phyloP scores from a whole-genome alignment of 208 protist genomes.

The Novymonas esmeraldas region DNA sequence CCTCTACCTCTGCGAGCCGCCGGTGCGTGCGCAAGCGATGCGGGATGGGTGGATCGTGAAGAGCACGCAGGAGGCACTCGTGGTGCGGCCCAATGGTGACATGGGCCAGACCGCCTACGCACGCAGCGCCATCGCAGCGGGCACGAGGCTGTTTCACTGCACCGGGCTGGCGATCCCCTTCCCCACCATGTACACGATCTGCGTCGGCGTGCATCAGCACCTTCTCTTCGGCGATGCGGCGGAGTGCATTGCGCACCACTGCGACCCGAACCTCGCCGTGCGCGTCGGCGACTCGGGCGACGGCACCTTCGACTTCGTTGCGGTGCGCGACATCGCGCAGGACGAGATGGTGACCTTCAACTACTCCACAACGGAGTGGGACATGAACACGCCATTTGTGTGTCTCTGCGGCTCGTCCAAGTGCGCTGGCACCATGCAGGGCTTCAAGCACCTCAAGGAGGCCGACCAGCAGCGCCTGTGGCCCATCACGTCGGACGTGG shows the following conservation, averaged over 20 bases:
- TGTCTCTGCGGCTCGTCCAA: slow-evolving; percentile 77
- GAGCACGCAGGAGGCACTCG: slow-evolving; percentile 49
- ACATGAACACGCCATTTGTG: slow-evolving; percentile 85
- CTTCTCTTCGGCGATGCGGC: slow-evolving; percentile 86
- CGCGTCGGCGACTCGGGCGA: slow-evolving; percentile 43
- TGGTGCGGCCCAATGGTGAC: slow-evolving; percentile 71
- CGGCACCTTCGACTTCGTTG: slow-evolving; percentile 74
- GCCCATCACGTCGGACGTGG: slow-evolving; percentile 72
- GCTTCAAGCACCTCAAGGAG: slow-evolving; percentile 70
- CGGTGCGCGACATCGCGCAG: slow-evolving; percentile 52
- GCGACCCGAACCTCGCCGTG: slow-evolving; percentile 85
- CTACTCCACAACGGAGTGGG: slow-evolving; percentile 89
- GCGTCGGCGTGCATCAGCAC: slow-evolving; percentile 68
- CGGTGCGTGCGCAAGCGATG: slow-evolving; percentile 83
- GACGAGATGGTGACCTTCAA: slow-evolving; percentile 90
- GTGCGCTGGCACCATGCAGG: slow-evolving; percentile 64
- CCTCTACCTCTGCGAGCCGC: slow-evolving; percentile 84
- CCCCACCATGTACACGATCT: slow-evolving; percentile 92
- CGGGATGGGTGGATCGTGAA: slow-evolving; percentile 79
- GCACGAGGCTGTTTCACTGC: slow-evolving; percentile 65
- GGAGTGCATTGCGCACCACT: slow-evolving; percentile 89
- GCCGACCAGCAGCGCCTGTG: slow-evolving; percentile 72
- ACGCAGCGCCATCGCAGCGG: slow-evolving; percentile 39
- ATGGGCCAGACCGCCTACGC: slow-evolving; percentile 90
- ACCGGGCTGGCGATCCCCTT: slow-evolving; percentile 79